Evolutionary conservation across 2,329 filamentous ascomycete species (phyloP), one percentile per base, ranked within the genome.

Genomic region (Aureobasidium zeae): DNA sequence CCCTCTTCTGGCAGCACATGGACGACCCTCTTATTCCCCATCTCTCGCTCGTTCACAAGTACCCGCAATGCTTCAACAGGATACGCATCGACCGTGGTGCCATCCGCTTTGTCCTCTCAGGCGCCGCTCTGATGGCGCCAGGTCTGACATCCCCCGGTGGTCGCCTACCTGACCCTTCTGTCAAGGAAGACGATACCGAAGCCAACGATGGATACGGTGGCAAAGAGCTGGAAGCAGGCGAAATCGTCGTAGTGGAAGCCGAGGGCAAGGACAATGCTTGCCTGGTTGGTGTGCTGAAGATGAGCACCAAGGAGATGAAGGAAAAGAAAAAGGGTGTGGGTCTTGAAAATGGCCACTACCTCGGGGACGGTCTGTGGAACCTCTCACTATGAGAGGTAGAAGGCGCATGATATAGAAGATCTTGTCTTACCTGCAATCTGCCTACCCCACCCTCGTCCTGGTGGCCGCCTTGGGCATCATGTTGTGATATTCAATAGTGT

Each of bases 221-320:
- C 70, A 78, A 77, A 70, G 86, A 91, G 61, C 61, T 95, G 51
- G 73, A 77, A 51, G 79, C 82, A 57, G 91, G 89, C 0, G 77
- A 86, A 60, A 82, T 91, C 2, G 91, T 95, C 6, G 85, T 89
- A 4, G 76, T 98, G 13, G 80, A 81, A 68, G 87, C 91, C 0
- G 91, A 98, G 72, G 91, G 91, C 6, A 98, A 98, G 70, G 77
- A 83, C 55, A 80, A 89, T 68, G 86, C 87, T 5, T 95, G 88
- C 63, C 77, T 94, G 45, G 82, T 98, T 0, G 91, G 91, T 0
- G 70, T 83, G 51, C 61, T 98, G 60, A 86, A 86, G 56, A 78
- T 82, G 57, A 83, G 87, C 3, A 95, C 91, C 0, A 80, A 81
- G 63, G 87, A 95, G 65, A 88, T 94, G 62, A 94, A 91, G 75